phyloP scores from a whole-genome alignment of 352 stramenopile genomes.

The Blastocystis hominis region DNA sequence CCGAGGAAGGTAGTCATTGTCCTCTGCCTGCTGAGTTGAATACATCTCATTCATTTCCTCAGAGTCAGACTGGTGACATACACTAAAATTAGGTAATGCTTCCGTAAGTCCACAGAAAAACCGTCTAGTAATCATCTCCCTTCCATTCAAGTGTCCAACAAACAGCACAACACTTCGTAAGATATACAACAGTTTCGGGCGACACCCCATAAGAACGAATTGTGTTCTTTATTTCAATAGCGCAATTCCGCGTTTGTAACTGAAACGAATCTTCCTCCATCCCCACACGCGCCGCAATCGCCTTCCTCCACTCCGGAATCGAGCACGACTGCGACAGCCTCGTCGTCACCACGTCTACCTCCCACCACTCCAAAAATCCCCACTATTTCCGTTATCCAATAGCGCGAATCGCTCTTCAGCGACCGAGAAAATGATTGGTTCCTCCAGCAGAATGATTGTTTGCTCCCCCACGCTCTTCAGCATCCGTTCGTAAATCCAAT shows the following conservation, averaged over 20 bases:
- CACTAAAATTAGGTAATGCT: background rate
- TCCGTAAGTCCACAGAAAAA: background rate
- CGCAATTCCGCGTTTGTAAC: background rate
- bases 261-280: background rate
- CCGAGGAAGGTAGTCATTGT: conserved; percentile 23
- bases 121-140: background rate
- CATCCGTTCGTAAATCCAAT: background rate
- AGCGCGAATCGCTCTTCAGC: background rate
- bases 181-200: conserved; percentile 40
- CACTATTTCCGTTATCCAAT: background rate
- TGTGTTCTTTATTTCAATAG: background rate
- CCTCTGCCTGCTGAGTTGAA: background rate
- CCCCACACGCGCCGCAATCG: background rate
- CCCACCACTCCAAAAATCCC: background rate
- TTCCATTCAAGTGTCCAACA: background rate
- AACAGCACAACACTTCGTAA: background rate
- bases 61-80: background rate
- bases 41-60: background rate
- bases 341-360: conserved; percentile 11
- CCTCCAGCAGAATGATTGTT: background rate
- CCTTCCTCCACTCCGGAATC: conserved; percentile 19
- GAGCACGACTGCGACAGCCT: conserved; percentile 23
- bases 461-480: background rate
- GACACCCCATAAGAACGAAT: conserved; percentile 31
- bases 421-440: background rate